Base-by-base conservation (phyloP, 176 grass and related monocot genomes). In the Avena atlantica region DNA sequence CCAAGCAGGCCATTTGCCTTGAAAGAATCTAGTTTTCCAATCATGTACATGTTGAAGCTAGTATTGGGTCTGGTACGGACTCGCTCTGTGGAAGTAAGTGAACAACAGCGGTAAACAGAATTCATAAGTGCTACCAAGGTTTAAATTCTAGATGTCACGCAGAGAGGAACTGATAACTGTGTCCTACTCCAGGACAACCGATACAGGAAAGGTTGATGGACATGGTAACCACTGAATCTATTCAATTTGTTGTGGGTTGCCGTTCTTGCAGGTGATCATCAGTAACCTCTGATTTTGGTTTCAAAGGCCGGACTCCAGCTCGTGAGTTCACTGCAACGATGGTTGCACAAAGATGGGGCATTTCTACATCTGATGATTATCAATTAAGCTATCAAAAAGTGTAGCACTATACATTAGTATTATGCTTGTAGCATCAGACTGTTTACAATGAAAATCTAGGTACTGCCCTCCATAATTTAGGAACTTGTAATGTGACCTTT, bases 11-110 rank as follows among this genome's bases (percentile, higher is more conserved):
- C 11, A 60, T 0, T 82, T 65, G 11, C 62, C 59, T 52, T 51
- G 62, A 84, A 72, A 78, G 15, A 81, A 44, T 64, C 42, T 62
- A 40, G 50, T 88, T 84, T 84, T 42, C 52, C 19, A 6, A 23
- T 20, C 13, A 69, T 69, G 42, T 56, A 51, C 25, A 50, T 61
- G 66, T 21, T 62, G 42, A 60, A 61, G 27, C 23, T 15, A 70
- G 19, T 66, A 65, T 29, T 7, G 24, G 23, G 12, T 65, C 12
- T 65, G 24, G 12, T 65, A 65, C 12, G 5, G 24, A 14, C 25
- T 65, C 13, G 12, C 61, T 64, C 4, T 27, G 2, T 25, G 60
- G 11, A 63, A 65, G 62, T 64, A 64, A 13, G 31, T 42, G 12
- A 10, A 40, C 40, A 9, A 47, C 36, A 16, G 12, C 1, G 11